Percentiles rank a stretch among this genome's conserved stretches.
Evolutionary conservation across 441 rosid species (phyloP).

Genomic region (California macrophylla): DNA sequence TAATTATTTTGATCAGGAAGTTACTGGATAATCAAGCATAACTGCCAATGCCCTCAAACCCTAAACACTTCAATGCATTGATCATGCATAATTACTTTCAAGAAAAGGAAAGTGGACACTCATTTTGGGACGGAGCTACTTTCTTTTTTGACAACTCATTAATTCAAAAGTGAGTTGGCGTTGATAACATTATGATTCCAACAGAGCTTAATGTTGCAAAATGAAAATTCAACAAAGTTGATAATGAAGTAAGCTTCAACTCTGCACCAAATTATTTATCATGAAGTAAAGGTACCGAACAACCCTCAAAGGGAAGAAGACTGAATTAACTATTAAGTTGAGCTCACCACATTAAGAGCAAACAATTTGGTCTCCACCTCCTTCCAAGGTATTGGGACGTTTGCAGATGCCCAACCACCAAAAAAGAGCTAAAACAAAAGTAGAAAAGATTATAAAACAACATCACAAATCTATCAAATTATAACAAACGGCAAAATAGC

Average conservation of each 20-base stretch:
- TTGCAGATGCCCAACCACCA: slow-evolving; percentile 53
- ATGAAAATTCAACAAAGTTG: not conserved
- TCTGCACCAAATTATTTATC: not conserved
- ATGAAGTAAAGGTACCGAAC: slow-evolving; percentile 2
- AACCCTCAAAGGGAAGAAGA: slow-evolving; percentile 8
- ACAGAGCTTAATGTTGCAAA: not conserved
- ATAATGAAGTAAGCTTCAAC: not conserved
- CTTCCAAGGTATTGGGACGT: slow-evolving; percentile 56
- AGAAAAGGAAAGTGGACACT: not conserved
- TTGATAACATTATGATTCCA: not conserved
- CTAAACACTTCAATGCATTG: too few species aligned
- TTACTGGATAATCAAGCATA: too few species aligned
- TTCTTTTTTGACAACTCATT: not conserved
- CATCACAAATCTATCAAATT: slow-evolving; percentile 3
- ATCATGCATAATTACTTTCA: too few species aligned
- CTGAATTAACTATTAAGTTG: not conserved
- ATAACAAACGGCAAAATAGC: not conserved
- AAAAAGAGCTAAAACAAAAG: slow-evolving; percentile 47
- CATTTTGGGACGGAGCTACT: not conserved
- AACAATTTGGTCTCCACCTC: slow-evolving; percentile 81
- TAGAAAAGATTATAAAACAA: slow-evolving; percentile 9
- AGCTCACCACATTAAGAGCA: slow-evolving; percentile 69
- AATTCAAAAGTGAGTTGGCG: not conserved
- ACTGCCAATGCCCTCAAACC: too few species aligned
- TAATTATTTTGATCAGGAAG: too few species aligned